Conservation (phyloP, 345 rosid species). For the Erysimum cheiranthoides region DNA sequence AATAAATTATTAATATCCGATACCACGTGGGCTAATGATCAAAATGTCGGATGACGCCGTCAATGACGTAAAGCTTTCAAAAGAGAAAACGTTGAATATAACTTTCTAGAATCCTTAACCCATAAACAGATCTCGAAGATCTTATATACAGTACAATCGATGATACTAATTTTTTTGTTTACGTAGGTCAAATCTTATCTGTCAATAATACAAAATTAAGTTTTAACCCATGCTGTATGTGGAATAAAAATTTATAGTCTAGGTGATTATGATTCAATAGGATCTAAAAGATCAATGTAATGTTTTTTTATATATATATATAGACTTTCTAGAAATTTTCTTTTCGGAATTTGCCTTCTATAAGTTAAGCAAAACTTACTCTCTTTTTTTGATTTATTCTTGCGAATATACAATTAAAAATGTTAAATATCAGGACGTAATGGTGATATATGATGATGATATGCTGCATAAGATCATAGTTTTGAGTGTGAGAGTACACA, state of each 20-base stretch:
- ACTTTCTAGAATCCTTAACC: not conserved
- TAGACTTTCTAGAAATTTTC: not conserved
- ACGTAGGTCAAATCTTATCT: slow-evolving; percentile 27
- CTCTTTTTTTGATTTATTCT: not conserved
- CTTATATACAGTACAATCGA: not conserved
- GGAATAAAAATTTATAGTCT: not conserved
- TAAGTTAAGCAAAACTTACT: not conserved
- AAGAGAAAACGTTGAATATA: slow-evolving; percentile 18
- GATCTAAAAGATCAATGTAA: slow-evolving; percentile 20
- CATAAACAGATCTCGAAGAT: not conserved
- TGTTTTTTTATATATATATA: not conserved
- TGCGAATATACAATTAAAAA: not conserved
- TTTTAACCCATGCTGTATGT: too few relatives aligned
- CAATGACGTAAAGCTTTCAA: slow-evolving; percentile 31
- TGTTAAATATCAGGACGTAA: not conserved
- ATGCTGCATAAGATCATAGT: not conserved
- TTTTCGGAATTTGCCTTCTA: slow-evolving; percentile 7
- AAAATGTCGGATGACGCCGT: slow-evolving; percentile 23
- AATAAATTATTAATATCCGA: too few relatives aligned
- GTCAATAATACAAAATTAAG: not conserved
- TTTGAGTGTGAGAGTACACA: not conserved
- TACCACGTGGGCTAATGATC: slow-evolving; percentile 35
- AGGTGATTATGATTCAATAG: slow-evolving; percentile 8
- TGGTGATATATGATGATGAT: not conserved
- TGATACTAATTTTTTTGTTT: not conserved